A percentile compares a stretch with the other conserved stretches of the same genome.
phyloP scores from a whole-genome alignment of 495 filamentous ascomycete species.

The Parachaetomium inaequale region DNA sequence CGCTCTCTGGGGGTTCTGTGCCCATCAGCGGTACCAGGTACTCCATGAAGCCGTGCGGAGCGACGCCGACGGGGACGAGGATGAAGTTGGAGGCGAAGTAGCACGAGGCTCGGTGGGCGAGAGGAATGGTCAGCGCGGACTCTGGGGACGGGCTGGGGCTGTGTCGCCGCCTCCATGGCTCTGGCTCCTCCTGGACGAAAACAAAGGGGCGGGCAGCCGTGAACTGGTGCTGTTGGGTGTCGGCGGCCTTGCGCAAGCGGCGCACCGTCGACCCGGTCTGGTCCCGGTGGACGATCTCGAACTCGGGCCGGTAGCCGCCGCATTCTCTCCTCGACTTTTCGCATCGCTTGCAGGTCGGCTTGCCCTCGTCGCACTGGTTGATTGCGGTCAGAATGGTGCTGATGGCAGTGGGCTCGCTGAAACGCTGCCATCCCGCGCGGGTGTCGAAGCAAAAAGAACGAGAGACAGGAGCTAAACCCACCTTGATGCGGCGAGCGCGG shows the following conservation, averaged over 20 bases:
- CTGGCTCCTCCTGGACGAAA: constrained; percentile 17
- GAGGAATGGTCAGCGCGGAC: constrained; percentile 25
- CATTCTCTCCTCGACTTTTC: constrained; percentile 61
- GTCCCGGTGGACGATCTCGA: constrained; percentile 66
- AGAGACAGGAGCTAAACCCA: constrained; percentile 31
- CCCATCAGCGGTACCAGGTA: constrained; percentile 54
- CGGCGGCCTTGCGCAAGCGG: constrained; percentile 32
- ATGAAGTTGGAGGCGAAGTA: constrained; percentile 55
- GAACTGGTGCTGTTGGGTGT: background rate
- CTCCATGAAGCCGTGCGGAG: constrained; percentile 52
- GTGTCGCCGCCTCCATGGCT: constrained; percentile 1
- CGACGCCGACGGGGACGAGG: constrained; percentile 41
- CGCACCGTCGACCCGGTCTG: constrained; percentile 57
- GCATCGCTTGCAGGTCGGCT: constrained; percentile 65
- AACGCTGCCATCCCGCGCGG: too few species aligned
- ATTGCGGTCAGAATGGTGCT: background rate
- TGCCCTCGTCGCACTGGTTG: constrained; percentile 62
- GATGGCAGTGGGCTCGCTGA: background rate
- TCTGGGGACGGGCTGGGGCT: constrained; percentile 19
- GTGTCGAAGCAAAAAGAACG: background rate
- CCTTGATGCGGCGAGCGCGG: constrained; percentile 66
- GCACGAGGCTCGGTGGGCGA: constrained; percentile 50
- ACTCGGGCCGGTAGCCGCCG: constrained; percentile 62
- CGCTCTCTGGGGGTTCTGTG: constrained; percentile 43
- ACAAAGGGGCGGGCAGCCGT: background rate